Evolutionary conservation across 2,329 filamentous ascomycete species (phyloP), one percentile per base, ranked within the genome.

Genomic region (Hypoxylon sp.): DNA sequence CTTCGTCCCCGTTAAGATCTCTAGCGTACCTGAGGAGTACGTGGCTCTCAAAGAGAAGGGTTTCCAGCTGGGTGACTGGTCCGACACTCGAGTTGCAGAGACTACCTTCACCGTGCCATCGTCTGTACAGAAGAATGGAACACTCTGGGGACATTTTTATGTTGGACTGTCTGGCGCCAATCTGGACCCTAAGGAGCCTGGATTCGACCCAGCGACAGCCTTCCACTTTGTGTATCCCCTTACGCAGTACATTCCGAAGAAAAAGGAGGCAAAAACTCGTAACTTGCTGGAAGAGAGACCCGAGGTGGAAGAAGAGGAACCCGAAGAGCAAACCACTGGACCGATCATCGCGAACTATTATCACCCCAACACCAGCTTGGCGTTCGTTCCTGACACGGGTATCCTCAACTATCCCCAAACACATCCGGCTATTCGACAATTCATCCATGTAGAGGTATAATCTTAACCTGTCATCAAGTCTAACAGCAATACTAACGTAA

Each of bases 81-180:
- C 89, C 64, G 94, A 98, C 75, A 91, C 87, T 76, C 89, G 96
- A 63, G 86, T 91, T 60, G 86, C 94, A 64, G 90, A 95, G 73
- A 92, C 92, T 5, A 90, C 85, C 39, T 94, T 99, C 77, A 82
- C 85, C 2, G 90, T 98, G 3, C 95, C 96, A 2, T 84, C 85
- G 69, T 85, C 88, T 46, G 94, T 97, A 0, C 94, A 98, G 84
- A 87, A 94, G 73, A 98, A 98, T 78, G 94, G 93, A 35, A 98
- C 95, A 0, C 87, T 99, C 9, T 98, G 93, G 90, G 95, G 93
- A 2, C 96, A 99, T 80, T 97, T 98, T 81, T 97, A 94, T 75
- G 84, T 98, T 67, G 93, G 90, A 10, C 88, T 97, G 71, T 83
- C 90, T 9, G 95, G 94, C 59, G 88, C 88, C 66, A 85, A 88